Evolutionary conservation across 2,329 filamentous ascomycete species (phyloP).

Genomic region (Botrytis fabae): DNA sequence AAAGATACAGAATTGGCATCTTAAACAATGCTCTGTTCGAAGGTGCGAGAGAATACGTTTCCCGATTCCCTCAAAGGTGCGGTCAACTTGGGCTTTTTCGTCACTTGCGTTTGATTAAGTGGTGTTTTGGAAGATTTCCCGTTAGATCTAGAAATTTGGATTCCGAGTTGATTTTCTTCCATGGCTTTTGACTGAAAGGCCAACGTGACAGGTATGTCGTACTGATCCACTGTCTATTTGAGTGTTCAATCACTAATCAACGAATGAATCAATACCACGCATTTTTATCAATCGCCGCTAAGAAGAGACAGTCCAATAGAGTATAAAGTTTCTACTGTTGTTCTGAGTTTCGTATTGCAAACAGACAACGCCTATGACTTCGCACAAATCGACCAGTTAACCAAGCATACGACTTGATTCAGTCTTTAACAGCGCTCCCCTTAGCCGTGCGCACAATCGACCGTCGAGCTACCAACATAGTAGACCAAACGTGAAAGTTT

Average conservation of each 20-base stretch:
- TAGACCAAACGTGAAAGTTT: background rate
- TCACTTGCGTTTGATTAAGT: background rate
- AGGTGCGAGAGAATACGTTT: background rate
- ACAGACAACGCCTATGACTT: background rate
- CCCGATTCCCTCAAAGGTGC: background rate
- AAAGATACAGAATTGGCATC: background rate
- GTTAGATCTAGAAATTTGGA: background rate
- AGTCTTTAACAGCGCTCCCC: background rate
- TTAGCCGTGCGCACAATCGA: background rate
- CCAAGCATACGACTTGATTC: background rate
- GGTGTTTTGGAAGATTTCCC: background rate
- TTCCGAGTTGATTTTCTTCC: background rate
- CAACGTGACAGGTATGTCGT: background rate
- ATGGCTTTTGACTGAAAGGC: background rate
- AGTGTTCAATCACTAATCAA: background rate
- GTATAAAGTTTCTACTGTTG: background rate
- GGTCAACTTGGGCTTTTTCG: background rate
- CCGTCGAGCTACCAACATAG: accelerated
- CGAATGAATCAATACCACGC: too few relatives aligned
- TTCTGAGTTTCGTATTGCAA: background rate
- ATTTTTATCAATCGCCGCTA: background rate
- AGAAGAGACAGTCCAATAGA: background rate
- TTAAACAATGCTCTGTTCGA: too few relatives aligned
- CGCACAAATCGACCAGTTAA: background rate
- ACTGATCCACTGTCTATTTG: background rate